Conservation (phyloP, 2,329 filamentous ascomycete species). For the Cladorrhinum sp. region DNA sequence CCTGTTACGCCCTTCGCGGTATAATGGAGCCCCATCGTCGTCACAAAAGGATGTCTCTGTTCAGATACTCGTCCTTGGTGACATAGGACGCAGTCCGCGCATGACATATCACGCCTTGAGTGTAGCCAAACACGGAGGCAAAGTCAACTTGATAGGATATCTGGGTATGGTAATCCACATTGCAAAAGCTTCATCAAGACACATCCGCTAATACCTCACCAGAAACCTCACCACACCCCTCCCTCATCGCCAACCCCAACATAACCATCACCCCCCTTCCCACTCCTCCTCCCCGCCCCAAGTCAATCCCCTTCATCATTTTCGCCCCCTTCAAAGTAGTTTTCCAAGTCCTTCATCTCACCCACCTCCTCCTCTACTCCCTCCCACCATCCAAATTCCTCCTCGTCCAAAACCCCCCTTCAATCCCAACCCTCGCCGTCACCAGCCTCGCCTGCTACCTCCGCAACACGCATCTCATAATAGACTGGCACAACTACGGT, state of each 20-base stretch:
- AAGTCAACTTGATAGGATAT: conserved; percentile 85
- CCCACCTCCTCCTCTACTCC: conserved; percentile 68
- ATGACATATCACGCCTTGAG: conserved; percentile 99
- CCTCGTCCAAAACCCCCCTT: conserved; percentile 88
- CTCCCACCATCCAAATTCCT: conserved; percentile 78
- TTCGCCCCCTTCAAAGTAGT: conserved; percentile 81
- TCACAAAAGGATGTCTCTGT: conserved; percentile 39
- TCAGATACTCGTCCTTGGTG: conserved; percentile 87
- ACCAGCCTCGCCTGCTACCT: conserved; percentile 69
- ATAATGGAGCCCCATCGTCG: conserved; percentile 17
- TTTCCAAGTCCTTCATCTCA: conserved; percentile 73
- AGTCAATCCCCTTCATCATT: conserved; percentile 71
- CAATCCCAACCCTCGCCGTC: conserved; percentile 83
- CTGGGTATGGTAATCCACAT: conserved; percentile 51
- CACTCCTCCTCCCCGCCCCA: conserved; percentile 61
- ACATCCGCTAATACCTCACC: not conserved
- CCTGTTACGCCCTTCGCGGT: conserved; percentile 26
- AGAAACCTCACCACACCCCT: conserved; percentile 80
- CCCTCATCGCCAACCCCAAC: conserved; percentile 63
- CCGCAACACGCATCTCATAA: conserved; percentile 76
- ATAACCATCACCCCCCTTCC: conserved; percentile 71
- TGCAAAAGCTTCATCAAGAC: not conserved
- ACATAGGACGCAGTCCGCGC: conserved; percentile 90
- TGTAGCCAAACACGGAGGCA: conserved; percentile 75
- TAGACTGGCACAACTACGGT: conserved; percentile 99